A percentile compares a stretch with the other conserved stretches of the same genome.
These are phyloP conservation scores for Lachnellula subtilissima DNA, from an alignment of 2,329 filamentous ascomycete genomes.

Conservation along the genomic window DNA sequence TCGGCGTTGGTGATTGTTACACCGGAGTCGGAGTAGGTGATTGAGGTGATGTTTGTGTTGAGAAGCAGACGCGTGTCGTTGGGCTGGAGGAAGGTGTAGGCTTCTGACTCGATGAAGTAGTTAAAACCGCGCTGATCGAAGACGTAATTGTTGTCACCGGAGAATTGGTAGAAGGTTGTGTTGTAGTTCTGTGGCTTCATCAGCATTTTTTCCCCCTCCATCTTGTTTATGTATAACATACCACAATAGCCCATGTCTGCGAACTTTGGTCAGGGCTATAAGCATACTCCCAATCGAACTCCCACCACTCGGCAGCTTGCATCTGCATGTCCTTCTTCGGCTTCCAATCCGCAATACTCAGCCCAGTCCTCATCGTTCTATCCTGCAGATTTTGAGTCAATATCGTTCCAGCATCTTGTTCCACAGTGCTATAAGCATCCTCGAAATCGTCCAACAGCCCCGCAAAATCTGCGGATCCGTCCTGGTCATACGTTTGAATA, in stretches of 20 bases:
- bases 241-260: constrained; percentile 22
- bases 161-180: constrained; percentile 57
- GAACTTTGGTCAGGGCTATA: constrained; percentile 40
- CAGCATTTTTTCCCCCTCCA: not conserved
- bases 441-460: constrained; percentile 47
- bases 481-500: constrained; percentile 56
- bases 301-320: constrained; percentile 59
- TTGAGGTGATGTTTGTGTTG: constrained; percentile 50
- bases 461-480: constrained; percentile 47
- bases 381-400: constrained; percentile 58
- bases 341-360: constrained; percentile 58
- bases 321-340: constrained; percentile 50
- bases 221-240: constrained; percentile 5
- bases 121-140: constrained; percentile 58
- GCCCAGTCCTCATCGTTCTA: constrained; percentile 51
- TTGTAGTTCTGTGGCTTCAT: constrained; percentile 39
- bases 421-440: constrained; percentile 40
- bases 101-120: constrained; percentile 51
- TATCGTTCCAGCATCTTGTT: constrained; percentile 52
- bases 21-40: constrained; percentile 46
- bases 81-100: constrained; percentile 49
- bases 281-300: constrained; percentile 55
- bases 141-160: constrained; percentile 58
- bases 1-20: constrained; percentile 50
- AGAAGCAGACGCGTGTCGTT: constrained; percentile 55